Evolutionary conservation across 2,329 filamentous ascomycete genomes (phyloP).

Genomic region (Xylaria sp.): DNA sequence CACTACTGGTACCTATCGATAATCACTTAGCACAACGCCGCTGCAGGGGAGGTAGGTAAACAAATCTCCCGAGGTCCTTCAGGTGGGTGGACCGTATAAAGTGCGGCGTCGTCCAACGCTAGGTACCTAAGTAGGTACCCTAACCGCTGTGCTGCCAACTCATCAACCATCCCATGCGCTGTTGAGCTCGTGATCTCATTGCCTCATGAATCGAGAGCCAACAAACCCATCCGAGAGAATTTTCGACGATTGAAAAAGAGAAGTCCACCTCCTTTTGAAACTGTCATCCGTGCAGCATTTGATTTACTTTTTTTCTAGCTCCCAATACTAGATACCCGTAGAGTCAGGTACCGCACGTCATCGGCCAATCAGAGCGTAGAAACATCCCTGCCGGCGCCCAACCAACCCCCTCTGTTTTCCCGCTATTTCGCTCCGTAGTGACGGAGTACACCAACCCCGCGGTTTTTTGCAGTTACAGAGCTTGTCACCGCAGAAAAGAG

Average conservation of each 20-base stretch:
- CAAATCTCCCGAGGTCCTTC: too few species aligned
- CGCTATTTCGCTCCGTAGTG: constrained; percentile 31
- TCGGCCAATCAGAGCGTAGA: constrained; percentile 21
- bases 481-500: constrained; percentile 41
- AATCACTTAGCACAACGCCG: constrained; percentile 40
- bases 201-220: constrained; percentile 28
- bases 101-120: constrained; percentile 15
- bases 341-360: constrained; percentile 27
- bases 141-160: constrained; percentile 42
- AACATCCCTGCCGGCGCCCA: constrained; percentile 37
- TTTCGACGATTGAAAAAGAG: constrained; percentile 30
- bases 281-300: constrained; percentile 25
- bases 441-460: constrained; percentile 45
- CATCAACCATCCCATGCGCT: constrained; percentile 37
- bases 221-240: constrained; percentile 12
- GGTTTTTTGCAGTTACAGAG: constrained; percentile 41
- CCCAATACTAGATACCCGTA: constrained; percentile 16
- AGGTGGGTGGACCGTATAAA: constrained; percentile 28
- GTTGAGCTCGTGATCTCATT: constrained; percentile 29
- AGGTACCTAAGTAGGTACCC: background rate
- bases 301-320: constrained; percentile 23
- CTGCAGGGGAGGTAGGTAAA: constrained; percentile 36
- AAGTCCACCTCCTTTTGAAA: constrained; percentile 32
- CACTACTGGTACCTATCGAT: constrained; percentile 43
- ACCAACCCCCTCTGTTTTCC: constrained; percentile 46